Conservation (phyloP, 106 monocot species). For the Xerophyta viscosa region DNA sequence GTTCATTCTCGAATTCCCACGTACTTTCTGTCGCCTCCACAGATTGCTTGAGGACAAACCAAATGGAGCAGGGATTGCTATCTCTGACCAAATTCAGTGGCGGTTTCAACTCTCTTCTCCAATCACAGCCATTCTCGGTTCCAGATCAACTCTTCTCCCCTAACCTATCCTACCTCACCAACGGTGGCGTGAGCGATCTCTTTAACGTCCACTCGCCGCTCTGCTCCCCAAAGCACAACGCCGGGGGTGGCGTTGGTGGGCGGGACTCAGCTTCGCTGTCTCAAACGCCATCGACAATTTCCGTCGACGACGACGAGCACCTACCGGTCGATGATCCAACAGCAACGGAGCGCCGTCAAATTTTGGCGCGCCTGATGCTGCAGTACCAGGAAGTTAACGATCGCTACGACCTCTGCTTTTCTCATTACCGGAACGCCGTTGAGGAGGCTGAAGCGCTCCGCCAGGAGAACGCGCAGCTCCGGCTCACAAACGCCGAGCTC, state of each 20-base stretch:
- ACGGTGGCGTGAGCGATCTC: conserved; percentile 19
- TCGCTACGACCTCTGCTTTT: conserved; percentile 60
- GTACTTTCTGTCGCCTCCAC: too few relatives aligned
- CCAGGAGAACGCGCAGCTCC: conserved; percentile 65
- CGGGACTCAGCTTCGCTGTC: conserved; percentile 9
- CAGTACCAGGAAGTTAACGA: conserved; percentile 53
- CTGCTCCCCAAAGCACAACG: neutral
- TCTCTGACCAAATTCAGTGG: conserved; percentile 9
- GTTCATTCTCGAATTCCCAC: too few relatives aligned
- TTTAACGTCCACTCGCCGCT: conserved; percentile 19
- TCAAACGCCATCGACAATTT: conserved; percentile 28
- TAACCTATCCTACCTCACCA: conserved; percentile 10
- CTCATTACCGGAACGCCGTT: conserved; percentile 57
- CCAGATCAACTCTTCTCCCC: conserved; percentile 10
- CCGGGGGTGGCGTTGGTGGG: neutral
- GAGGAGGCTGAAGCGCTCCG: conserved; percentile 54
- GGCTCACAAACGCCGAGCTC: conserved; percentile 59
- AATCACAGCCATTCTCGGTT: conserved; percentile 4
- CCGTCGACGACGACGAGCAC: conserved; percentile 18
- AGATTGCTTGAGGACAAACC: too few relatives aligned
- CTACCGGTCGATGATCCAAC: too few relatives aligned
- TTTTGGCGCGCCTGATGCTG: conserved; percentile 56
- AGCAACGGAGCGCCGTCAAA: conserved; percentile 28
- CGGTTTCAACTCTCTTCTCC: neutral
- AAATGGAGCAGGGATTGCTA: conserved; percentile 30